Conservation (phyloP, 1,139 yeast species). For the Debaryomyces singareniensis region DNA sequence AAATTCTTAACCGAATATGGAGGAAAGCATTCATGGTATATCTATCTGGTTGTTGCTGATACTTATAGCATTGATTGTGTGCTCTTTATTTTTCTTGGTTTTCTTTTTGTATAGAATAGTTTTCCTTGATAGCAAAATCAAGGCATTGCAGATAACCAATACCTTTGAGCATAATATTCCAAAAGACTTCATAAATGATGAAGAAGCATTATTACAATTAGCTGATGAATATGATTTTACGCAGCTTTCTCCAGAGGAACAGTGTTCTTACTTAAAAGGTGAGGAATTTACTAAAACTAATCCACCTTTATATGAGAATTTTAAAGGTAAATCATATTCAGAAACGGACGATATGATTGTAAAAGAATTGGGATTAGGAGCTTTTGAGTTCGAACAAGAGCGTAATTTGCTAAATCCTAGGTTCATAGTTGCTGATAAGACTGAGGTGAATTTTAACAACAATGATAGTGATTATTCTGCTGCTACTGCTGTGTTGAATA, state of each 20-base stretch:
- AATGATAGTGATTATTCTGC: conserved; percentile 39
- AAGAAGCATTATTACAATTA: conserved; percentile 29
- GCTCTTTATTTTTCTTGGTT: too few relatives aligned
- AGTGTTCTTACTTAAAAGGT: conserved; percentile 27
- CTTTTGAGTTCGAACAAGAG: conserved; percentile 39
- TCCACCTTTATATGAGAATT: conserved; percentile 27
- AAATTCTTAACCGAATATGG: too few relatives aligned
- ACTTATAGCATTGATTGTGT: too few relatives aligned
- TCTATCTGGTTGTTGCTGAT: too few relatives aligned
- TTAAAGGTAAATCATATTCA: conserved; percentile 29
- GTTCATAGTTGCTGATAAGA: conserved; percentile 52
- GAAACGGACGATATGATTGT: conserved; percentile 25
- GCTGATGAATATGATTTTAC: conserved; percentile 35
- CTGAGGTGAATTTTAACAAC: conserved; percentile 51
- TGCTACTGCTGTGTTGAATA: conserved; percentile 47
- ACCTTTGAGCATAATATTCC: conserved; percentile 11
- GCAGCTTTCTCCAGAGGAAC: conserved; percentile 39
- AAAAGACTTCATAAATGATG: conserved; percentile 37
- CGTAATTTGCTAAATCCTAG: conserved; percentile 22
- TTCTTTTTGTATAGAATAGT: conserved; percentile 11
- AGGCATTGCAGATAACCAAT: conserved; percentile 14
- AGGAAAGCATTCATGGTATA: too few relatives aligned
- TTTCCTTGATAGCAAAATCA: conserved; percentile 9
- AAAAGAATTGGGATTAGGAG: conserved; percentile 35
- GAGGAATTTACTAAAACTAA: conserved; percentile 26